phyloP scores from a whole-genome alignment of 208 protist genomes.

The Tetramitus jugosus region DNA sequence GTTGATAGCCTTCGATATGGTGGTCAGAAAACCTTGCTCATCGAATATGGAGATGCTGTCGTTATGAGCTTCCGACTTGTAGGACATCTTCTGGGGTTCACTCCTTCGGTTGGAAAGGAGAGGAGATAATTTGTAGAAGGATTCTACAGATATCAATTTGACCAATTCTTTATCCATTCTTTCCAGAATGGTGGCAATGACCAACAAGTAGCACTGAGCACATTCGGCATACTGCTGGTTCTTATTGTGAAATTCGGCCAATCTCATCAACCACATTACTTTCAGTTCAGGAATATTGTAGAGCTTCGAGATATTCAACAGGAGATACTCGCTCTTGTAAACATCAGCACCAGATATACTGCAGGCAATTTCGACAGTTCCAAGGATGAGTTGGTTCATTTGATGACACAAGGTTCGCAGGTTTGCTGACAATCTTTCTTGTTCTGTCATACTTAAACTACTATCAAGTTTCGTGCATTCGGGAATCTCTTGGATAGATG shows the following conservation, averaged over 20 bases:
- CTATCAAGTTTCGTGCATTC: too few species aligned
- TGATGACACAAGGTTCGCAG: too few species aligned
- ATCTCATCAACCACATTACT: slow-evolving; percentile 15
- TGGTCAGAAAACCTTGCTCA: not conserved
- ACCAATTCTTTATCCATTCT: not conserved
- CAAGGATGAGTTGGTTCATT: too few species aligned
- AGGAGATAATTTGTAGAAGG: not conserved
- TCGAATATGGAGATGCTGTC: not conserved
- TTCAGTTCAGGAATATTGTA: slow-evolving; percentile 14
- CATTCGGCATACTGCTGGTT: not conserved
- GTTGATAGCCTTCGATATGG: not conserved
- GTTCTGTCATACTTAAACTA: too few species aligned
- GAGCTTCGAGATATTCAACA: not conserved
- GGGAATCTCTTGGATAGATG: too few species aligned
- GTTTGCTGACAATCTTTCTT: too few species aligned
- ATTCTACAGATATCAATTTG: too few species aligned
- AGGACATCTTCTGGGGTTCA: too few species aligned
- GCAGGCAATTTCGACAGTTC: not conserved
- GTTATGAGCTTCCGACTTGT: too few species aligned
- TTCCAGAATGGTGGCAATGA: not conserved
- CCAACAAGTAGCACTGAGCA: not conserved
- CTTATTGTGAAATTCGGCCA: not conserved
- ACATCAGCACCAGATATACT: not conserved
- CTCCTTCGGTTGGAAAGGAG: too few species aligned
- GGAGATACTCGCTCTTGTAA: slow-evolving; percentile 4